phyloP scores from a whole-genome alignment of 2,329 filamentous ascomycete genomes.

The Pseudogymnoascus sp. region DNA sequence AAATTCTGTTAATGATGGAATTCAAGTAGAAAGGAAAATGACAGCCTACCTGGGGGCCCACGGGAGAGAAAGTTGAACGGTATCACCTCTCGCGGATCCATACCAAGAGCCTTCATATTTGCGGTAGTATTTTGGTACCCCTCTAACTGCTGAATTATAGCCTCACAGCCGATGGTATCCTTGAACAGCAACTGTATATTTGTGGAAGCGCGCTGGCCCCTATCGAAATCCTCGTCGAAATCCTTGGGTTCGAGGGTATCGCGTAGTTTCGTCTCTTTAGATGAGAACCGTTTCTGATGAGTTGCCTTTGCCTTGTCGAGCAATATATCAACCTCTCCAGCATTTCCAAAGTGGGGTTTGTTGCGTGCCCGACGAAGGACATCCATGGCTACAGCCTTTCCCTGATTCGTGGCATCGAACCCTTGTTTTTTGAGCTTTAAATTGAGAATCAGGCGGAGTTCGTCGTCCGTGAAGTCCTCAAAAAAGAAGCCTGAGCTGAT shows the following conservation, averaged over 20 bases:
- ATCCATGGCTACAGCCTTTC: background rate
- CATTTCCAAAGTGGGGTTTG: slow-evolving; percentile 60
- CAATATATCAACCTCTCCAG: slow-evolving; percentile 58
- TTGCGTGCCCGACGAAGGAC: background rate
- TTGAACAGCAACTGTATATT: background rate
- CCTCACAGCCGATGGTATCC: background rate
- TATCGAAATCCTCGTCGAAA: background rate
- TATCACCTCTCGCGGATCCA: background rate
- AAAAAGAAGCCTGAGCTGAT: slow-evolving; percentile 52
- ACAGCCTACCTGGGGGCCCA: background rate
- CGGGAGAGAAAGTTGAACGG: background rate
- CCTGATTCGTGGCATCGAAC: slow-evolving; percentile 32
- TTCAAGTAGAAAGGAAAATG: too few species aligned
- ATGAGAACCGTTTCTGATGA: too few species aligned
- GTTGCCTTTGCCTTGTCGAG: too few species aligned
- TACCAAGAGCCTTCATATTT: background rate
- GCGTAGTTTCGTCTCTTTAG: too few species aligned
- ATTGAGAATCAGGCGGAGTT: too few species aligned
- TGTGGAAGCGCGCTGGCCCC: background rate
- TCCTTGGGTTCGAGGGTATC: background rate
- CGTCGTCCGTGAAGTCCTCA: slow-evolving; percentile 51
- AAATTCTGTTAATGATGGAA: too few species aligned
- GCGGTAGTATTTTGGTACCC: background rate
- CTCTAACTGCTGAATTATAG: background rate
- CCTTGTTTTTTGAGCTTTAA: slow-evolving; percentile 30